Evolutionary conservation across 2,329 filamentous ascomycete genomes (phyloP).

Genomic region (Hypoxylon sp.): DNA sequence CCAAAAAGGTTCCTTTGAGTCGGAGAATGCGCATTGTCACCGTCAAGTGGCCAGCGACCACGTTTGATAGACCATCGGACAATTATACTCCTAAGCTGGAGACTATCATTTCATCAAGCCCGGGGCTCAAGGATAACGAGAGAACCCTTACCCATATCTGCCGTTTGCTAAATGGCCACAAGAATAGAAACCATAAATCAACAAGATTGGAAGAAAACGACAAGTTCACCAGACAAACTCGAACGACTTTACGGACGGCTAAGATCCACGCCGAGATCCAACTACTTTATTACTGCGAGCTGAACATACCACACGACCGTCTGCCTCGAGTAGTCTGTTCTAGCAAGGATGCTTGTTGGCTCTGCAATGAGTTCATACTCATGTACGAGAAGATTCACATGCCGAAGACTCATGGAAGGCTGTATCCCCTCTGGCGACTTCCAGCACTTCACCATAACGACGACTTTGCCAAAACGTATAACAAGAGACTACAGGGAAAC

Average conservation of each 20-base stretch:
- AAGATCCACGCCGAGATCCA: slow-evolving; percentile 62
- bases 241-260: slow-evolving; percentile 35
- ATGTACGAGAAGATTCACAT: slow-evolving; percentile 53
- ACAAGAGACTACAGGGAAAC: slow-evolving; percentile 13
- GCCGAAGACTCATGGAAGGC: slow-evolving; percentile 52
- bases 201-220: slow-evolving; percentile 2
- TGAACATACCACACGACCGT: slow-evolving; percentile 27
- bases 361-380: slow-evolving; percentile 58
- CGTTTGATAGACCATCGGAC: slow-evolving; percentile 34
- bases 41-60: slow-evolving; percentile 43
- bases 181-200: not conserved
- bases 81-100: slow-evolving; percentile 9
- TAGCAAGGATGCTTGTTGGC: slow-evolving; percentile 60
- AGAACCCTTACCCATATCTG: not conserved
- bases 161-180: slow-evolving; percentile 5
- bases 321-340: slow-evolving; percentile 54
- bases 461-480: slow-evolving; percentile 21
- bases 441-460: slow-evolving; percentile 39
- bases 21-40: slow-evolving; percentile 42
- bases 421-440: slow-evolving; percentile 57
- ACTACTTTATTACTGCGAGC: slow-evolving; percentile 55
- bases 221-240: slow-evolving; percentile 25
- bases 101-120: slow-evolving; percentile 22
- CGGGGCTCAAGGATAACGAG: slow-evolving; percentile 2
- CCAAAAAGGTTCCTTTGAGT: slow-evolving; percentile 44